These are phyloP conservation scores for Neurospora sp. DNA, from an alignment of 495 filamentous ascomycete genomes.

Conservation along the genomic window DNA sequence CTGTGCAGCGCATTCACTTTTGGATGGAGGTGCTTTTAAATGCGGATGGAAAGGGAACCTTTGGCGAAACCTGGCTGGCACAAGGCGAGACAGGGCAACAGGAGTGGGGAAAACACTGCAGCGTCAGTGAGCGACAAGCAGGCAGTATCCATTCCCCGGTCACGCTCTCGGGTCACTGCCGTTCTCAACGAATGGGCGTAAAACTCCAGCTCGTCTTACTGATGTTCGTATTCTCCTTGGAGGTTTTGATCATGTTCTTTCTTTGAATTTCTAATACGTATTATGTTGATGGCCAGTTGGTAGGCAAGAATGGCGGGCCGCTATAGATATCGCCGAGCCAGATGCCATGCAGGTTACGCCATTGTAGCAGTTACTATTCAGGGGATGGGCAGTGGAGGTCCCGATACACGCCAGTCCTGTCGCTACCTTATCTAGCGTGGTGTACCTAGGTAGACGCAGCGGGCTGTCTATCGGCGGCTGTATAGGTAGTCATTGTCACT, in stretches of 20 bases:
- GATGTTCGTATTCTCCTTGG: neutral
- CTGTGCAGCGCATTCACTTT: neutral
- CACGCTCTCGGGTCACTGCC: neutral
- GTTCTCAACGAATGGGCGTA: neutral
- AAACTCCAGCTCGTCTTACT: neutral
- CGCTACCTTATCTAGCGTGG: neutral
- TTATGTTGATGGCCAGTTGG: neutral
- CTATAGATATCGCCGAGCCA: neutral
- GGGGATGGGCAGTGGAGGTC: neutral
- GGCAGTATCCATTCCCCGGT: constrained; percentile 4
- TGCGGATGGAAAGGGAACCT: neutral
- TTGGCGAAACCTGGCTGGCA: constrained; percentile 7
- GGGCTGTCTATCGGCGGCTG: neutral
- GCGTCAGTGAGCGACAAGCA: neutral
- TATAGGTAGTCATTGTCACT: neutral
- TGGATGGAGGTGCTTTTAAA: neutral
- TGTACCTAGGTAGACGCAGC: neutral
- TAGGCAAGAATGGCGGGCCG: neutral
- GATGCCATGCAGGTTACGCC: neutral
- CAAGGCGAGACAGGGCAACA: neutral
- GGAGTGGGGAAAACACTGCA: constrained; percentile 1
- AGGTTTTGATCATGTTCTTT: neutral
- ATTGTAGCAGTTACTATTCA: neutral
- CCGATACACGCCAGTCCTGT: neutral
- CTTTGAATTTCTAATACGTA: neutral